These are phyloP conservation scores for Mycena alexandri DNA, from an alignment of 768 basidiomycete genomes.

Conservation along the genomic window DNA sequence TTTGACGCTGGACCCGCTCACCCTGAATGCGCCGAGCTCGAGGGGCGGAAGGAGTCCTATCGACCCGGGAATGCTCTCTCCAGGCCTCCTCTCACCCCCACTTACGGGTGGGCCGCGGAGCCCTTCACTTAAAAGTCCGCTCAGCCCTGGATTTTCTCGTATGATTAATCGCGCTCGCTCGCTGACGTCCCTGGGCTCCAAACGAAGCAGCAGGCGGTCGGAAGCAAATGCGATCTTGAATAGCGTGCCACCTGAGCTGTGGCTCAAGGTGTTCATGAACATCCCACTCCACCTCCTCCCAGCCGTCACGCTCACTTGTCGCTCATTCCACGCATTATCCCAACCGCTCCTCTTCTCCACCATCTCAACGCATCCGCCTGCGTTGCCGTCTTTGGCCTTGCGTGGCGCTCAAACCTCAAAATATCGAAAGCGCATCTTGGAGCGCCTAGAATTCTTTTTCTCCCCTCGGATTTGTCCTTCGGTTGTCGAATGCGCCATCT, in stretches of 20 bases:
- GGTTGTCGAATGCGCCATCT: constrained; percentile 52
- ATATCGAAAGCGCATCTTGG: constrained; percentile 48
- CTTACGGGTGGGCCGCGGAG: neutral
- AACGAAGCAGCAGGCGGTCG: constrained; percentile 10
- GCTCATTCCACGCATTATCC: constrained; percentile 48
- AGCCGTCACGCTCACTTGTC: constrained; percentile 47
- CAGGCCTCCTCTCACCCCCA: constrained; percentile 10
- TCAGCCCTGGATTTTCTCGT: constrained; percentile 23
- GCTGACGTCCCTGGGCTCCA: constrained; percentile 24
- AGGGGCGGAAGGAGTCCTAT: neutral
- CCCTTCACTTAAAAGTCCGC: constrained; percentile 12
- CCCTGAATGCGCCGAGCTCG: neutral
- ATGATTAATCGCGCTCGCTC: constrained; percentile 27
- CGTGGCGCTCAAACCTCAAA: constrained; percentile 39
- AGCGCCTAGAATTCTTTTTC: constrained; percentile 49
- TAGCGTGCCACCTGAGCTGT: constrained; percentile 49
- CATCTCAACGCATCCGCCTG: constrained; percentile 51
- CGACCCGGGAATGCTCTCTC: neutral
- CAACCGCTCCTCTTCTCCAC: constrained; percentile 54
- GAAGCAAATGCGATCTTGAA: neutral
- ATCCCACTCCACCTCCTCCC: constrained; percentile 48
- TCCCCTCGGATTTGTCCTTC: constrained; percentile 49
- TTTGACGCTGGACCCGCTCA: constrained; percentile 19
- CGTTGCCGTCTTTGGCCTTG: constrained; percentile 41
- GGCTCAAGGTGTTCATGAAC: constrained; percentile 50